A percentile compares a stretch with the other conserved stretches of the same genome.
phyloP scores from a whole-genome alignment of 805 yeast genomes.

The Wilhelminamyces savonicus region DNA sequence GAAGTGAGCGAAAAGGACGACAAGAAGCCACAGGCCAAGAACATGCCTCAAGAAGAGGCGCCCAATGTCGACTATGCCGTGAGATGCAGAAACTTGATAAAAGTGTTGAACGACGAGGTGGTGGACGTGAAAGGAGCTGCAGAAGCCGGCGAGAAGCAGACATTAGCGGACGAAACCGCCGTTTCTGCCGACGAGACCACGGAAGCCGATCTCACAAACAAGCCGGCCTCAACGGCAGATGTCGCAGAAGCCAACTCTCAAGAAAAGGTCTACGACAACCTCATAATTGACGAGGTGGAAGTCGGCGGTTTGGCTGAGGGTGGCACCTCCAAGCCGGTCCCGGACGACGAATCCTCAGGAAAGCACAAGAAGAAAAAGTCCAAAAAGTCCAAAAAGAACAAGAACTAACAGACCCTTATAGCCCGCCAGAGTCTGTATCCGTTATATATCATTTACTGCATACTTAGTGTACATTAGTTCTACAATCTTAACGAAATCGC shows the following conservation, averaged over 20 bases:
- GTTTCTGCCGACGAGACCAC: constrained; percentile 1
- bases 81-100: constrained; percentile 33
- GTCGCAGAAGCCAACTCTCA: not conserved
- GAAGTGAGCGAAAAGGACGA: constrained; percentile 3
- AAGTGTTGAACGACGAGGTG: constrained; percentile 28
- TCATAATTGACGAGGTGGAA: not conserved
- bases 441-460: too few species aligned
- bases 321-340: too few species aligned
- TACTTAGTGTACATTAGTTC: too few species aligned
- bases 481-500: too few species aligned
- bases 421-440: too few species aligned
- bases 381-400: constrained; percentile 3
- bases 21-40: constrained; percentile 10
- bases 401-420: not conserved
- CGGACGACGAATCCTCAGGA: not conserved
- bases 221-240: not conserved
- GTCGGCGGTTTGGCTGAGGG: not conserved
- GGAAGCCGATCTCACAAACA: too few species aligned
- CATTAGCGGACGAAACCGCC: not conserved
- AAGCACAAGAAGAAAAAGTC: not conserved
- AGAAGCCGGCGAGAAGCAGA: constrained; percentile 2
- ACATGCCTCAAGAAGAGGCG: constrained; percentile 10
- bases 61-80: constrained; percentile 27
- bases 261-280: not conserved
- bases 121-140: constrained; percentile 26